Evolutionary conservation across 768 basidiomycete genomes (phyloP), one percentile per base, ranked within the genome.

Genomic region (Porphyrellus cyaneotinctus): DNA sequence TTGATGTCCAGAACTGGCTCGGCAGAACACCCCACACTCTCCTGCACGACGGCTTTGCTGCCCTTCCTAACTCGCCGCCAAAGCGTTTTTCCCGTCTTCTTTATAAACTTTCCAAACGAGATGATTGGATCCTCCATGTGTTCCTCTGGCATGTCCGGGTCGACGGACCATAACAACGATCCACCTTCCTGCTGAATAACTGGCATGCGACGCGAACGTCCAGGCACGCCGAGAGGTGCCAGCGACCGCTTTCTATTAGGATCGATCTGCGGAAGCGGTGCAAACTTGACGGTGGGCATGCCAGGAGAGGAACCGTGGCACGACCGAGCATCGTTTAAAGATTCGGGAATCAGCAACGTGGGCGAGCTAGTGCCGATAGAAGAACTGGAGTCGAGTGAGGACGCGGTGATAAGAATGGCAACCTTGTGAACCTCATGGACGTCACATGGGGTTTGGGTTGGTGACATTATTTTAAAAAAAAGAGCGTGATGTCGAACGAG

Each of bases 141-240:
- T 36, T 70, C 69, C 33, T 69, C 68, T 28, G 59, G 61, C 36
- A 56, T 35, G 18, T 59, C 53, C 31, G 60, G 56, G 54, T 64
- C 64, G 45, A 55, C 28, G 45, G 59, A 51, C 61, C 61, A 64
- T 20, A 53, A 31, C 26, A 60, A 26, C 24, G 62, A 57, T 49
- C 56, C 47, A 41, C 60, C 48, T 45, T 59, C 64, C 47, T 65
- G 64, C 15, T 52, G 52, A 26, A 53, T 42, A n/a, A 12, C 42
- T 10, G 28, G 57, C 51, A 28, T 66, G 58, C 60, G 68, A 54
- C 66, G 65, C 53, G 58, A 54, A 43, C 70, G 69, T 17, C 77
- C 80, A 30, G 81, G 76, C 54, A 81, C 76, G 5, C 83, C 83
- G 4, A 84, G 67, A 6, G 83, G 83, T 5, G 72, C 70, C 33